Percentiles rank a stretch among this genome's conserved stretches.
Evolutionary conservation across 2,329 filamentous ascomycete genomes (phyloP).

Genomic region (Pyrenophora seminiperda): DNA sequence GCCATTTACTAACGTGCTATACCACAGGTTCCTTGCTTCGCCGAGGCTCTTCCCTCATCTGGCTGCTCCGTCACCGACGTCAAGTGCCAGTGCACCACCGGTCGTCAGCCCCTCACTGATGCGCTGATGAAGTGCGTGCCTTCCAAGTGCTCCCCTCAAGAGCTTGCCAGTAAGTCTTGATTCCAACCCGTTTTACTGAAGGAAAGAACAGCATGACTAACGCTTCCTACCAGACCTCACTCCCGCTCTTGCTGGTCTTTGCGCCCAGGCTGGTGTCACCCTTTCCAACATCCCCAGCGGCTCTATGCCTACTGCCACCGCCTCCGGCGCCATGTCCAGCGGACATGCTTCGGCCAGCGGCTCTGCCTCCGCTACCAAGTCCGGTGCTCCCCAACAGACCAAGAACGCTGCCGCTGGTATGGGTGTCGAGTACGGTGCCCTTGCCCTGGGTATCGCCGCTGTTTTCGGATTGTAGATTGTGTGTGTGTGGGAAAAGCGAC

Average conservation of each 20-base stretch:
- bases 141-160: constrained; percentile 43
- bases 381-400: constrained; percentile 13
- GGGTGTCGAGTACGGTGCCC: constrained; percentile 29
- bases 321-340: constrained; percentile 2
- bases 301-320: constrained; percentile 8
- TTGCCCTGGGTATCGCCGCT: constrained; percentile 31
- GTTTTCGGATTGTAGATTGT: constrained; percentile 29
- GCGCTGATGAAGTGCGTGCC: constrained; percentile 51
- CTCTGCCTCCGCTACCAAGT: constrained; percentile 8
- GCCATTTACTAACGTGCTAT: neutral
- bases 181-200: neutral
- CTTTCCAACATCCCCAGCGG: constrained; percentile 27
- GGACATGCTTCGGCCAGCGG: neutral
- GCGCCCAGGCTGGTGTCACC: constrained; percentile 34
- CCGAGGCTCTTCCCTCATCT: constrained; percentile 53
- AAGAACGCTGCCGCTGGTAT: constrained; percentile 29
- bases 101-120: constrained; percentile 41
- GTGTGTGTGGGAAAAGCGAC: no score
- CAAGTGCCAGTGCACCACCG: constrained; percentile 59
- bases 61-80: constrained; percentile 56
- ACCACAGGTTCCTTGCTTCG: constrained; percentile 54
- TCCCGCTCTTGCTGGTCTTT: constrained; percentile 36
- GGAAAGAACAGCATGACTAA: neutral
- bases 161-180: constrained; percentile 47
- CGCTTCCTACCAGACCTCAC: constrained; percentile 19